Evolutionary conservation across 2,329 filamentous ascomycete species (phyloP), one percentile per base, ranked within the genome.

Genomic region (Pseudogymnoascus sp.): DNA sequence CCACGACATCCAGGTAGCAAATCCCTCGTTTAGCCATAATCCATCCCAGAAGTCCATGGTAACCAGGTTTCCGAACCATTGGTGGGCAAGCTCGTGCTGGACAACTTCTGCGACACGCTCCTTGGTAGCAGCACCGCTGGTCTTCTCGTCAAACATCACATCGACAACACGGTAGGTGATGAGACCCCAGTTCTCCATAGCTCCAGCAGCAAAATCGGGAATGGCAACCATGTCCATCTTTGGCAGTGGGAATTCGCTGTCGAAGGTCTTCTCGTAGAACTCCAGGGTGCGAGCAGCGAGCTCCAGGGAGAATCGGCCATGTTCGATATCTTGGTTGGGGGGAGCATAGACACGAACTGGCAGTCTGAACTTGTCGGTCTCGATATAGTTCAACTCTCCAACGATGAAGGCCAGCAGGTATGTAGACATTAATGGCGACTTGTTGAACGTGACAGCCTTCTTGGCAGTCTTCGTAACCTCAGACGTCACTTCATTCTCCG

Each of bases 31-130:
- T 59, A 97, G 82, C 92, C 92, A 97, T 6, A 97, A 77, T 59
- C 92, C 92, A 74, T 96, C 91, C 92, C 92, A 97, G 80, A 95
- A 96, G 73, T 96, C 91, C 91, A 96, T 96, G 59, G 92, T 96
- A 26, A 96, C 92, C 59, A 96, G 77, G 76, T 97, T 96, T 64
- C 92, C 92, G 70, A 97, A 97, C 92, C 92, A 97, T 74, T 96
- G 92, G 75, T 97, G 92, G 38, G 92, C 92, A 71, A 97, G 79
- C 73, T 97, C 92, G 76, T 97, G 92, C 79, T 96, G 92, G 26
- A 97, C 92, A 38, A 94, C 90, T 73, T 96, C 92, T 58, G 92
- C 92, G 59, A 97, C 89, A 37, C 92, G 86, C 76, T 96, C 89
- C 77, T 95, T 96, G 63, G 86, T 90, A 35, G 88, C 86, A 18